phyloP scores from a whole-genome alignment of 2,329 filamentous ascomycete species.

The Aspergillus alliaceus region DNA sequence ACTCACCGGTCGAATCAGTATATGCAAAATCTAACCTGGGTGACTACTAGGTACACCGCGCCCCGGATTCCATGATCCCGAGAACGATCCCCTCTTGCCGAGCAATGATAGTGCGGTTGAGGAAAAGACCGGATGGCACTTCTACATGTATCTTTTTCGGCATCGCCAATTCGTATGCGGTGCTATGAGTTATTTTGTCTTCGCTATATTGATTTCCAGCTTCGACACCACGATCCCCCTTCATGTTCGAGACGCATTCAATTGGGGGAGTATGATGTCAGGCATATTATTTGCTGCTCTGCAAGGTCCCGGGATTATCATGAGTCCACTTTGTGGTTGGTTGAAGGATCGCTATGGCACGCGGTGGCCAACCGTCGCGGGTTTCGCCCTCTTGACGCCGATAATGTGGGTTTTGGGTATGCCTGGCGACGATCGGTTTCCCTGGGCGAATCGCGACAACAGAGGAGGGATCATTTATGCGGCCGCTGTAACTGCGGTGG shows the following conservation, averaged over 20 bases:
- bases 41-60: neutral
- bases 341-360: conserved; percentile 31
- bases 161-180: conserved; percentile 45
- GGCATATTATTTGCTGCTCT: conserved; percentile 59
- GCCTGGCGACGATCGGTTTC: conserved; percentile 27
- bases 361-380: conserved; percentile 23
- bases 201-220: conserved; percentile 52
- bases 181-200: conserved; percentile 45
- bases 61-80: neutral
- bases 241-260: conserved; percentile 54
- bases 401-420: conserved; percentile 29
- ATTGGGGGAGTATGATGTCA: conserved; percentile 55
- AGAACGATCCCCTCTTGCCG: conserved; percentile 11
- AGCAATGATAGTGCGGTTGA: neutral
- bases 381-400: conserved; percentile 23
- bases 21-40: neutral
- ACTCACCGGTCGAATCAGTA: neutral
- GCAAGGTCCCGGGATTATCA: conserved; percentile 58
- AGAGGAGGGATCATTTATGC: conserved; percentile 24
- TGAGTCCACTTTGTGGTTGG: conserved; percentile 59
- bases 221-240: conserved; percentile 59
- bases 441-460: conserved; percentile 21
- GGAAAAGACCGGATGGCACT: conserved; percentile 10
- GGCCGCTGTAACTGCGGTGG: conserved; percentile 17
- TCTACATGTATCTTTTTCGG: conserved; percentile 41